A percentile compares a stretch with the other conserved stretches of the same genome.
These are phyloP conservation scores for Aspergillus sclerotiicarbonarius DNA, from an alignment of 495 filamentous ascomycete species.

Conservation along the genomic window DNA sequence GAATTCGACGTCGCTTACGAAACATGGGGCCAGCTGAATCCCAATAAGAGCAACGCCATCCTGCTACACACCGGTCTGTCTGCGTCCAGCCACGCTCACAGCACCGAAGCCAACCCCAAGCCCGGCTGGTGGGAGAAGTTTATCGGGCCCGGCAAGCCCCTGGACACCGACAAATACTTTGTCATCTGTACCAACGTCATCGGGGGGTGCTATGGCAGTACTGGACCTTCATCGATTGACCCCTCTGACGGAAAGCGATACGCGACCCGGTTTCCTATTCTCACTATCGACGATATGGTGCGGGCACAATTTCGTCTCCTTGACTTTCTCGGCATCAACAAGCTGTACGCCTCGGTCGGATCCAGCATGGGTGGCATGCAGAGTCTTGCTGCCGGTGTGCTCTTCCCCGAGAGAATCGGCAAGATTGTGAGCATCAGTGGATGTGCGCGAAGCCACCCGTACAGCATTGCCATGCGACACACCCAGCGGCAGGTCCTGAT, in stretches of 20 bases:
- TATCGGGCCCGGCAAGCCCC: slow-evolving; percentile 80
- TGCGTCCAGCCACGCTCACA: slow-evolving; percentile 93
- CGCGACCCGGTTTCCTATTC: slow-evolving; percentile 92
- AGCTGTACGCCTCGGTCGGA: slow-evolving; percentile 88
- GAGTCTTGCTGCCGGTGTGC: slow-evolving; percentile 82
- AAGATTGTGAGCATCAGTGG: slow-evolving; percentile 88
- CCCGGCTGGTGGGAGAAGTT: slow-evolving; percentile 99
- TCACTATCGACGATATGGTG: slow-evolving; percentile 98
- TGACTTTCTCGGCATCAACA: slow-evolving; percentile 73
- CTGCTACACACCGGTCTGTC: slow-evolving; percentile 92
- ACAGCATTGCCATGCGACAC: slow-evolving; percentile 99
- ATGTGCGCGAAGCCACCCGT: slow-evolving; percentile 92
- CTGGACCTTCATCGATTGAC: slow-evolving; percentile 84
- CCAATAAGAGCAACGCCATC: slow-evolving; percentile 82
- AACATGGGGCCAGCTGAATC: slow-evolving; percentile 84
- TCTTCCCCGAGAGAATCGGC: slow-evolving; percentile 78
- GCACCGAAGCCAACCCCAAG: slow-evolving; percentile 78
- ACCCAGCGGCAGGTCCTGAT: slow-evolving; percentile 96
- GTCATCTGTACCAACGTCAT: slow-evolving; percentile 97
- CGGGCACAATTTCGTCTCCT: slow-evolving; percentile 89
- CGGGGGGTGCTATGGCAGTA: slow-evolving; percentile 94
- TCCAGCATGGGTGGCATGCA: slow-evolving; percentile 99
- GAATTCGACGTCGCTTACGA: slow-evolving; percentile 92
- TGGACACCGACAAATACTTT: slow-evolving; percentile 90
- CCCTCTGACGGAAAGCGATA: slow-evolving; percentile 85